Evolutionary conservation across 1,139 yeast species (phyloP), one percentile per base, ranked within the genome.

Genomic region (Spathaspora sp.): DNA sequence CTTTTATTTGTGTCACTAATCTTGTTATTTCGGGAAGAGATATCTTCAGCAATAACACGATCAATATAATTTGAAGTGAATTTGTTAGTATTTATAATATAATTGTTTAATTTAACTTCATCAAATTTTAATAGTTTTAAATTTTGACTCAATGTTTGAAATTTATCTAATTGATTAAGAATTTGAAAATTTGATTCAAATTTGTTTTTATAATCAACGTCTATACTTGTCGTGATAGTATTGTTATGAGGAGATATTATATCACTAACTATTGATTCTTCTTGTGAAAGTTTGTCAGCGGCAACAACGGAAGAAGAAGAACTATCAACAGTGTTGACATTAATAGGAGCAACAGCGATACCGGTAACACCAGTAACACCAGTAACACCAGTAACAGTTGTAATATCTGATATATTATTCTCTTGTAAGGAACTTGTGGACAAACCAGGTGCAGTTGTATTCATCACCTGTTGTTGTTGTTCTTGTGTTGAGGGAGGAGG

Each of bases 41-140:
- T 56, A 53, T 72, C 68, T 53, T 70, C 73, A 41, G 72, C 63
- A 41, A 70, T 65, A 45, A 64, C 65, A 45, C 74, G 58, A 47
- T 72, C 72, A 39, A 70, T 56, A 55, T 68, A 64, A 54, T 69
- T 67, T 44, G 63, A 52, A 13, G 73, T 57, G 41, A 68, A 51
- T 33, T 61, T 63, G 43, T 60, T 57, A 16, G 70, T 59, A 29
- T 58, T 57, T 26, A 58, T 49, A 51, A 70, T 59, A 18, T 60
- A 49, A 41, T 59, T 56, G 46, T 57, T 59, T 45, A 67, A 52
- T 41, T 60, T 57, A 33, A 56, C 53, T 48, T 62, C 65, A 47
- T 68, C 72, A 43, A 61, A 60, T 46, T 64, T 60, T 46, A 69
- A 53, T 33, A 65, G 53, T 46, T 58, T 59, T 48, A 61, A 53